Base-by-base conservation (phyloP, 2,329 filamentous ascomycete genomes). In the Microdochium paspali region DNA sequence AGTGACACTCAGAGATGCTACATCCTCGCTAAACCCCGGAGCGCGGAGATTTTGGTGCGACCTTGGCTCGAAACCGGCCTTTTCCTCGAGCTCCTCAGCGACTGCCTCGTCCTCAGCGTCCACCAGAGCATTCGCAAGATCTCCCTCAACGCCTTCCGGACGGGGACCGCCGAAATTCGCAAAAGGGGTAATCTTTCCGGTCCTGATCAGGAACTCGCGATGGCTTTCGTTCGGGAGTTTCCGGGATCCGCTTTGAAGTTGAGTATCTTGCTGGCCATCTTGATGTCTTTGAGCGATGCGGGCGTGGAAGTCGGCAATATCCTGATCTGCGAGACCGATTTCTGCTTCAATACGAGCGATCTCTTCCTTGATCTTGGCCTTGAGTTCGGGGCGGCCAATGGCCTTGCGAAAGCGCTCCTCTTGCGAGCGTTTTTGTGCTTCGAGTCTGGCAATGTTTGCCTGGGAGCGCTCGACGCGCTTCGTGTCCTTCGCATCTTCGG, bases 171-270 rank as follows among this genome's bases (percentile, higher is more conserved):
- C 81, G 56, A 95, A 78, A 53, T 84, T 87, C 7, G 90, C 87
- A 59, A 98, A 98, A 0, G 93, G 93, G 0, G 93, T 98, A 55
- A 98, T 97, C 67, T 97, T 97, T 51, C 93, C 93, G 0, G 91
- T 98, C 24, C 93, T 82, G 44, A 98, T 93, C 44, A 98, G 77
- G 61, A 87, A 98, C 44, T 95, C 90, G 45, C 90, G 80, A 51
- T 88, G 82, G 23, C 79, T 89, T 68, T 97, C 93, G 50, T 87
- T 87, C 1, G 87, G 82, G 48, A 91, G 67, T 47, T 79, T 80
- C 49, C 76, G 74, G 46, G 76, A 80, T 24, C 75, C 76, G 13
- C 61, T 59, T 26, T 70, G 65, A 20, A 66, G 66, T 1, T 66
- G 56, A 10, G 72, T 68, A 2, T 69, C 66, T 3, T 66, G 64